These are phyloP conservation scores for Colletotrichum siamense DNA, from an alignment of 2,329 filamentous ascomycete species.

Conservation along the genomic window DNA sequence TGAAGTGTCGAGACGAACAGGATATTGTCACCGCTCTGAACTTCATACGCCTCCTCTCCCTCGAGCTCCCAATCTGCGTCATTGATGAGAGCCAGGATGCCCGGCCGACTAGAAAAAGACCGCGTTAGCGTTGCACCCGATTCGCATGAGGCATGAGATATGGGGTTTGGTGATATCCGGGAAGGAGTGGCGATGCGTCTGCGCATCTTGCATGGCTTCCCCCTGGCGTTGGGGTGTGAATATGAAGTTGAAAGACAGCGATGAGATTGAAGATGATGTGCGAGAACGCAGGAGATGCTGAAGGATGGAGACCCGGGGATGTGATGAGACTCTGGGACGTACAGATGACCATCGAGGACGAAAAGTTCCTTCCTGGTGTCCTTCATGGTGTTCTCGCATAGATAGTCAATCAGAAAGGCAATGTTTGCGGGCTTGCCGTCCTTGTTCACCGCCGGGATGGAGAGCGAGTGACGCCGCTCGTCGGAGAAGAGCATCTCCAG, in stretches of 20 bases:
- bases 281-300: background rate
- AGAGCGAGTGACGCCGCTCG: constrained; percentile 73
- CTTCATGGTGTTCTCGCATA: constrained; percentile 84
- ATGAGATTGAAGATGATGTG: background rate
- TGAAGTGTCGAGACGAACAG: constrained; percentile 97
- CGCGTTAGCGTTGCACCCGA: constrained; percentile 21
- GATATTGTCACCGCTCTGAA: constrained; percentile 84
- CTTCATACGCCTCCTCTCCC: constrained; percentile 87
- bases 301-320: constrained; percentile 16
- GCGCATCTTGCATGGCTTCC: background rate
- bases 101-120: constrained; percentile 72
- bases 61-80: constrained; percentile 99
- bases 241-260: constrained; percentile 7
- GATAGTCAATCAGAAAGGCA: constrained; percentile 76
- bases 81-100: constrained; percentile 95
- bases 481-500: constrained; percentile 94
- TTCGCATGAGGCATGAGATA: background rate
- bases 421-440: constrained; percentile 70
- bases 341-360: constrained; percentile 87
- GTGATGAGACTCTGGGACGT: constrained; percentile 46
- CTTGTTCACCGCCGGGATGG: constrained; percentile 67
- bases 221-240: constrained; percentile 12
- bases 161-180: background rate
- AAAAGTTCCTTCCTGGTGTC: constrained; percentile 89
- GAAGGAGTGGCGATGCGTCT: constrained; percentile 6